Evolutionary conservation across 139 green algal species (phyloP).

Genomic region (Limnomonas spitsbergensis): DNA sequence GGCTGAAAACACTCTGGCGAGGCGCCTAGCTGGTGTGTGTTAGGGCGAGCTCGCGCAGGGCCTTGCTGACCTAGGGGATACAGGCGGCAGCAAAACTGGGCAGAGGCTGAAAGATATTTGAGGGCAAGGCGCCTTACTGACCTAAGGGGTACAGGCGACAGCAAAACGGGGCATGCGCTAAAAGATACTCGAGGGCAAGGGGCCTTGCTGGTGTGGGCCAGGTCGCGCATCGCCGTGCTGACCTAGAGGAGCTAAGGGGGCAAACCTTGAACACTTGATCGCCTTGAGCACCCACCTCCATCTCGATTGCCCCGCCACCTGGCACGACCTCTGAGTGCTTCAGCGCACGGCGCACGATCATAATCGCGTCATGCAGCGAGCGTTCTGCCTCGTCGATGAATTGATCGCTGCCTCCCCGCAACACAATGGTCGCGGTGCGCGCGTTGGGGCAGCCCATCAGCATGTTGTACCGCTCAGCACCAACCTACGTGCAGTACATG

Average conservation of each 20-base stretch:
- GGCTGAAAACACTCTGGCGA: too few relatives aligned
- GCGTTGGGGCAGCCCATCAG: slow-evolving; percentile 90
- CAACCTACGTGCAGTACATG: slow-evolving; percentile 76
- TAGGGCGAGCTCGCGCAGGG: slow-evolving; percentile 48
- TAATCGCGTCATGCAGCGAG: slow-evolving; percentile 96
- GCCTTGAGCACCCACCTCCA: slow-evolving; percentile 82
- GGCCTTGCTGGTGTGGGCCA: too few relatives aligned
- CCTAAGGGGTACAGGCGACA: too few relatives aligned
- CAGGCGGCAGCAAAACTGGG: too few relatives aligned
- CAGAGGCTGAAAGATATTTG: too few relatives aligned
- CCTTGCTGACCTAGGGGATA: slow-evolving; percentile 63
- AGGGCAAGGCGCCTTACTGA: slow-evolving; percentile 52
- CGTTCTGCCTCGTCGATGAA: slow-evolving; percentile 97
- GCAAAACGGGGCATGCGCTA: too few relatives aligned
- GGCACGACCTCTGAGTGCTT: slow-evolving; percentile 76
- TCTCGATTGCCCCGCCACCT: slow-evolving; percentile 94
- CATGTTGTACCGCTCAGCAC: slow-evolving; percentile 95
- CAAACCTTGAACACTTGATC: too few relatives aligned
- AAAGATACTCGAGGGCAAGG: too few relatives aligned
- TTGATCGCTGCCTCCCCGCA: slow-evolving; percentile 91
- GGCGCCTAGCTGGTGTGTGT: slow-evolving; percentile 72
- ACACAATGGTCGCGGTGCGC: slow-evolving; percentile 92
- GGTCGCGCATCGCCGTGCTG: too few relatives aligned
- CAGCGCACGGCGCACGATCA: slow-evolving; percentile 88
- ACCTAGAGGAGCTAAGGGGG: too few relatives aligned